Percentiles rank a stretch among this genome's conserved stretches.
These are phyloP conservation scores for Thalassiosira exigua DNA, from an alignment of 352 stramenopile genomes.

Conservation along the genomic window DNA sequence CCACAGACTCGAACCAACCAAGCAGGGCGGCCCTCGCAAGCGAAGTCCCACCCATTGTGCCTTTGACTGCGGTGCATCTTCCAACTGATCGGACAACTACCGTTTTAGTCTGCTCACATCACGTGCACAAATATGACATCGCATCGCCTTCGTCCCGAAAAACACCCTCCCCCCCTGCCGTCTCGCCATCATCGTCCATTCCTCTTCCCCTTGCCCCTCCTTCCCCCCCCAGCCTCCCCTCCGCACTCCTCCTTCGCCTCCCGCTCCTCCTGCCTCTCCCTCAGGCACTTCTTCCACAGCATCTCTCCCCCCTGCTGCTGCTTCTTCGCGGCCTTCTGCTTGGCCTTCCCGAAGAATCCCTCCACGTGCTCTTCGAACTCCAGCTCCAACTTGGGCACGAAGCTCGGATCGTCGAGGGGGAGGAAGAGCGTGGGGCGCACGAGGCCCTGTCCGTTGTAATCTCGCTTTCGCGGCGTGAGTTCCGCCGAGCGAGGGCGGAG, in stretches of 20 bases:
- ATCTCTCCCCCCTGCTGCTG: constrained; percentile 74
- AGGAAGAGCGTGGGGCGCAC: constrained; percentile 74
- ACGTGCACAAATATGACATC: too few species aligned
- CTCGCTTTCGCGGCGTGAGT: constrained; percentile 71
- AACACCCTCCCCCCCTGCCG: constrained; percentile 12
- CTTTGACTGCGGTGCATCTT: too few species aligned
- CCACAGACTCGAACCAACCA: too few species aligned
- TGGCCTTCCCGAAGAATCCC: constrained; percentile 83
- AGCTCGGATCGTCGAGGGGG: constrained; percentile 70
- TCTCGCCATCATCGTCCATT: too few species aligned
- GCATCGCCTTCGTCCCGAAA: constrained; percentile 60
- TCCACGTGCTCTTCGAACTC: constrained; percentile 83
- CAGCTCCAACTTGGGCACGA: constrained; percentile 72
- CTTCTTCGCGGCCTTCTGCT: constrained; percentile 79
- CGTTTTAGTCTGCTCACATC: too few species aligned
- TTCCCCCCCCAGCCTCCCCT: neutral
- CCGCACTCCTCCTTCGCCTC: constrained; percentile 24
- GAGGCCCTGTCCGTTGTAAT: constrained; percentile 83
- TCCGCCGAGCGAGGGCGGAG: constrained; percentile 55
- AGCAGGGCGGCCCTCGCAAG: too few species aligned
- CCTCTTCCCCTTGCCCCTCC: constrained; percentile 60
- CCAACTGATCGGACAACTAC: too few species aligned
- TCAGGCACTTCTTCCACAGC: constrained; percentile 72
- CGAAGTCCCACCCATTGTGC: too few species aligned
- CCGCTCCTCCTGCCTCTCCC: constrained; percentile 65